Evolutionary conservation across 2,329 filamentous ascomycete species (phyloP).

Genomic region (Talaromyces sp.): DNA sequence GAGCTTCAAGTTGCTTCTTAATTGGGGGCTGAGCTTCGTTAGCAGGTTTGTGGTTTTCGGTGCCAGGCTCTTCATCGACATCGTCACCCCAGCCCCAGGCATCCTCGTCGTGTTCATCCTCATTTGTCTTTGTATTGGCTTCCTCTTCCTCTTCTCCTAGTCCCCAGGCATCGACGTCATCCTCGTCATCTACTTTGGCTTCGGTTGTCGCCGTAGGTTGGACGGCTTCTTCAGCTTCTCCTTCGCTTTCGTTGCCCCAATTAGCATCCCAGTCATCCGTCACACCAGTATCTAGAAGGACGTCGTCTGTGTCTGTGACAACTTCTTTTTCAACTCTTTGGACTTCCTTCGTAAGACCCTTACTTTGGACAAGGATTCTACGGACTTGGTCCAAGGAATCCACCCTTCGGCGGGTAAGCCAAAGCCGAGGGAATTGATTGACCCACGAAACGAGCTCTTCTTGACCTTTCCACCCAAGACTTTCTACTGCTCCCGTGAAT

Average conservation of each 20-base stretch:
- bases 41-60: conserved; percentile 29
- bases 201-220: conserved; percentile 14
- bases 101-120: conserved; percentile 52
- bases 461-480: conserved; percentile 61
- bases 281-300: conserved; percentile 58
- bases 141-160: conserved; percentile 45
- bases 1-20: conserved; percentile 20
- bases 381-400: conserved; percentile 74
- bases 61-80: conserved; percentile 40
- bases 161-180: conserved; percentile 53
- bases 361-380: conserved; percentile 63
- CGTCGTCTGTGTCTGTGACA: conserved; percentile 67
- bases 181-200: conserved; percentile 33
- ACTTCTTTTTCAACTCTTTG: conserved; percentile 83
- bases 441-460: conserved; percentile 74
- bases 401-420: conserved; percentile 82
- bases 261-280: conserved; percentile 70
- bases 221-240: conserved; percentile 21
- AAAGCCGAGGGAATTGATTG: conserved; percentile 73
- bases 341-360: conserved; percentile 67
- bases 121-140: conserved; percentile 25
- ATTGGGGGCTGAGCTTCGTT: conserved; percentile 24
- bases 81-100: conserved; percentile 88
- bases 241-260: conserved; percentile 70
- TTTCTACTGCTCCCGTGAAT: conserved; percentile 65